Base-by-base conservation (phyloP, 2,329 filamentous ascomycete species). In the Cephalotrichum gorgonifer region DNA sequence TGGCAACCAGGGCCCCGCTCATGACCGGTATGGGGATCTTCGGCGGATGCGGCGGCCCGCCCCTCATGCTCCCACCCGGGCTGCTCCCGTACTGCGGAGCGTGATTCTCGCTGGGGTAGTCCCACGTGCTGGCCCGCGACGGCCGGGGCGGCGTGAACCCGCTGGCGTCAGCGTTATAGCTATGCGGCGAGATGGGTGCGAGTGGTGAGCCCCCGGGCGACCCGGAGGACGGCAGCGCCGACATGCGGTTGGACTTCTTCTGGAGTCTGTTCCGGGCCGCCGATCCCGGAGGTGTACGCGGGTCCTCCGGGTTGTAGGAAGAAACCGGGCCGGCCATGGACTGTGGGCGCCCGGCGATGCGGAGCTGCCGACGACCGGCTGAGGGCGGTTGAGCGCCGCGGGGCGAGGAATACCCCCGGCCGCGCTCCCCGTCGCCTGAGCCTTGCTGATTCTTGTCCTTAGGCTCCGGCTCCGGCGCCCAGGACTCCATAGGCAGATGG, bases 391-490 rank as follows among this genome's bases (percentile, higher is more conserved):
- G 74, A 2, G 77, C 72, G 2, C 77, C 78, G 4, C 65, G 71
- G 2, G 75, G 67, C 2, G 73, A 64, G 6, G 73, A 69, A 28
- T 78, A 68, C 6, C 69, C 61, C 23, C 60, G 61, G 30, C 61
- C 49, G 11, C 35, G 35, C 35, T 20, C 35, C 15, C 17, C 22
- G 46, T 68, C 61, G 49, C 58, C 52, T 1, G 60, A 56, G 17
- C 59, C 51, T 45, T 60, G 54, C 41, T 55, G 60, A 25, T 57
- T 52, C 2, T 50, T 52, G 27, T 60, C 54, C 52, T 65, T 64
- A 2, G 75, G 73, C 55, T 86, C 83, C 0, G 85, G 85, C 57
- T 89, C 85, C 0, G 85, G 85, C 2, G 85, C 85, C 85, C 85
- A 89, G 1, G 79, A 79, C 49, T 86, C 81, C 60, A 88, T 78